Evolutionary conservation across 2,329 filamentous ascomycete species (phyloP).

Genomic region (Camillea tinctor): DNA sequence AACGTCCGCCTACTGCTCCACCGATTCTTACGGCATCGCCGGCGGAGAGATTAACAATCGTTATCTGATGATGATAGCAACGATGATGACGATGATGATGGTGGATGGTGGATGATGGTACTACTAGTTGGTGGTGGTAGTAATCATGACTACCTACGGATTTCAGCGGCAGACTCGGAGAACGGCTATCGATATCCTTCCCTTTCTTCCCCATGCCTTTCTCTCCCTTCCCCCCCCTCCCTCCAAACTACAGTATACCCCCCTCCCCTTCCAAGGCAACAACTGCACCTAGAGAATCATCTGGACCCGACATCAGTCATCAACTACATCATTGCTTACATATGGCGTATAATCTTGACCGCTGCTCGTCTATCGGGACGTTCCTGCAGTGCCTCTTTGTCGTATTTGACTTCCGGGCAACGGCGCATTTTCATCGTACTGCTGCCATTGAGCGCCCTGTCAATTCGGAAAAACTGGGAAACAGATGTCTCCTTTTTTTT

Average conservation of each 20-base stretch:
- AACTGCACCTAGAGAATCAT: neutral
- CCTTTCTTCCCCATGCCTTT: no score
- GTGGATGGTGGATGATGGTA: no score
- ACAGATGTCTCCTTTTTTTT: neutral
- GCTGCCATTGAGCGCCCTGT: neutral
- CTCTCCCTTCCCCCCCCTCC: no score
- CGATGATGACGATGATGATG: no score
- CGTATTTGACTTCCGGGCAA: neutral
- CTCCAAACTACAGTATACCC: neutral
- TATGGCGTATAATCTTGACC: neutral
- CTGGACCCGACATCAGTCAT: neutral
- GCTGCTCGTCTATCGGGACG: neutral
- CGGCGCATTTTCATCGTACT: neutral
- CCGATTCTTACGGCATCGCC: slow-evolving; percentile 25
- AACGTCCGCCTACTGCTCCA: slow-evolving; percentile 14
- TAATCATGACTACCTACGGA: slow-evolving; percentile 1
- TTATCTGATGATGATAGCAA: slow-evolving; percentile 1
- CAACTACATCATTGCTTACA: neutral
- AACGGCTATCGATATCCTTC: neutral
- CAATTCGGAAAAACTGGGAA: neutral
- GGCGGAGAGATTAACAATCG: slow-evolving; percentile 30
- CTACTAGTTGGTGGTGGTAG: no score
- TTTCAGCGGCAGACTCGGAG: slow-evolving; percentile 16
- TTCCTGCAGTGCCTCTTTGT: neutral
- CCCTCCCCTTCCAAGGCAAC: neutral